These are phyloP conservation scores for Cladosporium velox DNA, from an alignment of 2,329 filamentous ascomycete species.

Conservation along the genomic window DNA sequence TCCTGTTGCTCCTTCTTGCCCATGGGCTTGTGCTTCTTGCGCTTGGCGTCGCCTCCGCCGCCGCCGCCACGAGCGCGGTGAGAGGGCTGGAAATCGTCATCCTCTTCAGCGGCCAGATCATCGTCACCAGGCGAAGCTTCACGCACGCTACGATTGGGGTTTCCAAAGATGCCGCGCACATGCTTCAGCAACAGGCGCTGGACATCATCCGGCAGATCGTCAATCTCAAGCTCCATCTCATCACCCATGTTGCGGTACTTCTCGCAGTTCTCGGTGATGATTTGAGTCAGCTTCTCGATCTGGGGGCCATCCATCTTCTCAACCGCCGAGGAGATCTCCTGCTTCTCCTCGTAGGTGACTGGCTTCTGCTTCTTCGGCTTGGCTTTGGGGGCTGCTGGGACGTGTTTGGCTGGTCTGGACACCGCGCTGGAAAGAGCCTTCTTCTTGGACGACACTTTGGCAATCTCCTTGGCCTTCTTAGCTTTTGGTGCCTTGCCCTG, in stretches of 20 bases:
- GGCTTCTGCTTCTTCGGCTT: constrained; percentile 64
- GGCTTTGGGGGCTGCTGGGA: constrained; percentile 34
- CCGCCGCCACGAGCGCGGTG: constrained; percentile 28
- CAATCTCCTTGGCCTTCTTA: constrained; percentile 26
- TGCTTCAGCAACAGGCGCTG: constrained; percentile 59
- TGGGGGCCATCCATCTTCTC: constrained; percentile 71
- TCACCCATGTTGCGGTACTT: constrained; percentile 63
- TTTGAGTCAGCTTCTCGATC: constrained; percentile 77
- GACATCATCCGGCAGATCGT: constrained; percentile 57
- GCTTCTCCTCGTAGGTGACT: constrained; percentile 79
- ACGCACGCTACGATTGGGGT: constrained; percentile 30
- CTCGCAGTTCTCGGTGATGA: constrained; percentile 83
- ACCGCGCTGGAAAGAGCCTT: constrained; percentile 24
- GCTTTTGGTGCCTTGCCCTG: constrained; percentile 52
- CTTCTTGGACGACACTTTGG: constrained; percentile 21
- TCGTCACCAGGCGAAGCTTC: constrained; percentile 33
- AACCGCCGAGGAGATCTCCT: constrained; percentile 68
- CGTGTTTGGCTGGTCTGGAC: constrained; percentile 23
- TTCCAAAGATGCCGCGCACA: constrained; percentile 49
- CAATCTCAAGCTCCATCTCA: constrained; percentile 67
- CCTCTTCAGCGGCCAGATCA: constrained; percentile 42
- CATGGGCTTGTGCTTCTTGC: constrained; percentile 77
- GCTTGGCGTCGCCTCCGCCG: constrained; percentile 47
- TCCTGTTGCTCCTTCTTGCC: constrained; percentile 70
- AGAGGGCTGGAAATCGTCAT: constrained; percentile 53